Base-by-base conservation (phyloP, 2,329 filamentous ascomycete species). In the Aspergillus pseudotamarii region DNA sequence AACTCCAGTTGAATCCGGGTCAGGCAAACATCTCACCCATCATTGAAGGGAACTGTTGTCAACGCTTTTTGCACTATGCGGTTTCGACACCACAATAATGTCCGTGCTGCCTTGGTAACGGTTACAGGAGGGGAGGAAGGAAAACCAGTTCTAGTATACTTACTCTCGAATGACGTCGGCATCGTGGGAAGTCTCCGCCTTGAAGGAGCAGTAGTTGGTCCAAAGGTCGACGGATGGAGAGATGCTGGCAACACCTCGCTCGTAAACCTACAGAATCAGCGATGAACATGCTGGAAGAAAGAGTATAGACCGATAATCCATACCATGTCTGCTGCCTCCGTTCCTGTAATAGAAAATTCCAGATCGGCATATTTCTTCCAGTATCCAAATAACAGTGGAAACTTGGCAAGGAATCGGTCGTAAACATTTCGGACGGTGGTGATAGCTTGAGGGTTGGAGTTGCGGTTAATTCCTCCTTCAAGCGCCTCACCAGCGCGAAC, bases 281-380 rank as follows among this genome's bases (percentile, higher is more conserved):
- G 41, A 34, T 61, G 28, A 41, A 45, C 28, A 28, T 16, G 26
- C 8, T 6, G 6, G 3, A 4, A 23, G 28, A 30, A 32, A n/a
- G 28, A 12, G 21, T 11, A 4, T 19, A 34, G n/a, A 51, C 51
- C 6, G 21, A 48, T 19, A 21, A 59, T 59, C 61, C 86, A 73
- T 78, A 97, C 93, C 91, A 97, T 96, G 79, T 98, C 95, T 59
- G 95, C 95, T 50, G 94, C 94, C 82, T 99, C 95, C 6, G 95
- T 96, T 21, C 95, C 95, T 5, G 93, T 93, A 68, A 99, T 97
- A 57, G 93, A 93, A 81, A 99, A 99, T 75, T 99, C 95, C 67
- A 96, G 85, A 73, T 98, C 94, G 74, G 95, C 95, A 85, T 98
- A 99, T 78, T 97, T 98, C 83, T 98, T 98, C 95, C 95, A 99